Conservation (phyloP, 2,329 filamentous ascomycete genomes). For the Diaporthe humulicola region DNA sequence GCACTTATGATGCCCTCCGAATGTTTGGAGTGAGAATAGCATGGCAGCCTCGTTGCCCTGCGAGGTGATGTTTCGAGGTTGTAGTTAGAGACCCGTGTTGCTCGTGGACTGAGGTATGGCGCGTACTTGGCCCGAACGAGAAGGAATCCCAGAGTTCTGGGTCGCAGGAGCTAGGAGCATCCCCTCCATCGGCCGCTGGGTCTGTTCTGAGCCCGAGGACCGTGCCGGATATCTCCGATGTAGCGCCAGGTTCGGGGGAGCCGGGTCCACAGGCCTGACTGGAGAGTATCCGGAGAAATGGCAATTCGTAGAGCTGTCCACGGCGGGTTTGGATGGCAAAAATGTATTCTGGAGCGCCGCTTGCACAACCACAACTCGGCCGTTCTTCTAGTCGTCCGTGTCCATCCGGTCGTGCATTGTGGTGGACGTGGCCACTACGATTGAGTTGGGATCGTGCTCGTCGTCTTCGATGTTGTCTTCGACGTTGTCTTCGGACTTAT, state of each 20-base stretch:
- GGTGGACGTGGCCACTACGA: constrained; percentile 51
- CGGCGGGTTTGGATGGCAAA: background rate
- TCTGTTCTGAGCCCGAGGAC: background rate
- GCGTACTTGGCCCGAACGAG: background rate
- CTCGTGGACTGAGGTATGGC: background rate
- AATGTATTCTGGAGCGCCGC: background rate
- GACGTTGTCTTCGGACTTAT: constrained; percentile 43
- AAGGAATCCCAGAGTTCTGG: background rate
- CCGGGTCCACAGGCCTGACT: background rate
- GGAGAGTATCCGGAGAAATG: background rate
- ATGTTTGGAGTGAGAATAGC: background rate
- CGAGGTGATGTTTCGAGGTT: background rate
- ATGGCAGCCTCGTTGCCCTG: background rate
- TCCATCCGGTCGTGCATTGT: constrained; percentile 50
- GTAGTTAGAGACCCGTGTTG: background rate
- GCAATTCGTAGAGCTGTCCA: background rate
- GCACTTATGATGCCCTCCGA: background rate
- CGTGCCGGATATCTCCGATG: background rate
- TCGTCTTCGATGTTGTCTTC: constrained; percentile 46
- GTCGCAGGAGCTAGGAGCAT: too few species aligned
- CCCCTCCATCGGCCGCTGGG: background rate
- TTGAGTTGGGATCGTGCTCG: constrained; percentile 47
- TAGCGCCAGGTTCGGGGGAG: background rate
- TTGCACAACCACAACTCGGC: constrained; percentile 5
- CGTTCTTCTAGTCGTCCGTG: constrained; percentile 46